Conservation (phyloP, 2,329 filamentous ascomycete species). For the Arthrobotrys musiformis region DNA sequence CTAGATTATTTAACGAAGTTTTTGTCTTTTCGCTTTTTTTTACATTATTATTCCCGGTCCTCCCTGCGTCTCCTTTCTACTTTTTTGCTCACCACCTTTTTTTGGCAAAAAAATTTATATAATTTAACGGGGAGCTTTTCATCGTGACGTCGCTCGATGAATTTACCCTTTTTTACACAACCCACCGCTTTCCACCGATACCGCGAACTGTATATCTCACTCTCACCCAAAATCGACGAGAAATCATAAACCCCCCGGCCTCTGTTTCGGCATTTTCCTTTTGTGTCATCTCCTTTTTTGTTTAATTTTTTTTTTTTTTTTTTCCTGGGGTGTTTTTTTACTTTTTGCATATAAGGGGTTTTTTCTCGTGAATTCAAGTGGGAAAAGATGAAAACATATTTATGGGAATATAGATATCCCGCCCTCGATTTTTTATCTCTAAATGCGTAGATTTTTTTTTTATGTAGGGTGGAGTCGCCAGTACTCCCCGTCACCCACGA, state of each 20-base stretch:
- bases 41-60: slow-evolving; percentile 32
- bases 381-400: background rate
- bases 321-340: slow-evolving; percentile 11
- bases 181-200: background rate
- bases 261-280: background rate
- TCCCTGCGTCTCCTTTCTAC: background rate
- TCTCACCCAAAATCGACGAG: background rate
- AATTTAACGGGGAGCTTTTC: slow-evolving; percentile 29
- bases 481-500: background rate
- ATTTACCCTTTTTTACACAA: background rate
- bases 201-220: background rate
- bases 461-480: background rate
- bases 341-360: background rate
- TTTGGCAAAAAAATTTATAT: slow-evolving; percentile 26
- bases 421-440: too few species aligned
- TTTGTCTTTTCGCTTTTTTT: slow-evolving; percentile 10
- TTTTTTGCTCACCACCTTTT: background rate
- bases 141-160: slow-evolving; percentile 7
- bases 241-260: background rate
- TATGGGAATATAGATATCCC: too few species aligned
- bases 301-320: slow-evolving; percentile 13
- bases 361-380: background rate
- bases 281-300: background rate
- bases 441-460: background rate
- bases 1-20: slow-evolving; percentile 56